A percentile compares a stretch with the other conserved stretches of the same genome.
These are phyloP conservation scores for Kwoniella sp. DNA, from an alignment of 768 basidiomycete species.

Conservation along the genomic window DNA sequence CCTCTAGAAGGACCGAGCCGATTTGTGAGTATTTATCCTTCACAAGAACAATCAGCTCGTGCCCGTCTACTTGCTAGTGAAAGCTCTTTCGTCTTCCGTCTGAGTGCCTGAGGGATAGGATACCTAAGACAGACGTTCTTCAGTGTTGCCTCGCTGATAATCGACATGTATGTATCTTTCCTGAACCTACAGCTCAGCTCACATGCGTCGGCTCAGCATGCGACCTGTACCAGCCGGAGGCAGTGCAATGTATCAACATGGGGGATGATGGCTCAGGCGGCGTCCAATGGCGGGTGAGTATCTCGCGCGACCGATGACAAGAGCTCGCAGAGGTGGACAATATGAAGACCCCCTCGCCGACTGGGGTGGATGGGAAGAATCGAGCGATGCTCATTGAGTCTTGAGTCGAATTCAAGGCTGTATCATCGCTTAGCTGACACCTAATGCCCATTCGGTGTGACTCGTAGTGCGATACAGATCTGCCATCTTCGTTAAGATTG, in stretches of 20 bases:
- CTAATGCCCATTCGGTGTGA: too few relatives aligned
- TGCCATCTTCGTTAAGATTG: constrained; percentile 78
- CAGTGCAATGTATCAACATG: constrained; percentile 77
- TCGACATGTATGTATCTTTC: too few relatives aligned
- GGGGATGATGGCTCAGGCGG: constrained; percentile 72
- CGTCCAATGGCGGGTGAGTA: constrained; percentile 84
- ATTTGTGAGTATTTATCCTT: constrained; percentile 58
- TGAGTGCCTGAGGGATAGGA: too few relatives aligned
- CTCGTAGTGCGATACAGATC: constrained; percentile 89
- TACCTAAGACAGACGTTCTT: too few relatives aligned
- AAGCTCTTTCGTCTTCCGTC: too few relatives aligned
- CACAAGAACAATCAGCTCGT: too few relatives aligned
- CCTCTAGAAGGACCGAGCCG: constrained; percentile 67
- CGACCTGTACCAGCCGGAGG: constrained; percentile 74
- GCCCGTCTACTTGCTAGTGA: too few relatives aligned
- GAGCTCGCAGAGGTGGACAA: too few relatives aligned
- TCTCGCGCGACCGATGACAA: not conserved
- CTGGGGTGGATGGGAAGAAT: too few relatives aligned
- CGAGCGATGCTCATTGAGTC: not conserved
- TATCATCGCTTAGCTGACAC: too few relatives aligned
- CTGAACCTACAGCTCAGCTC: constrained; percentile 73
- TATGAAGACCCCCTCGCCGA: too few relatives aligned
- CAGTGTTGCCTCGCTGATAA: too few relatives aligned
- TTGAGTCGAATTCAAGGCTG: not conserved
- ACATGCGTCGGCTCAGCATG: constrained; percentile 79